These are phyloP conservation scores for Monosporozyma unispora DNA, from an alignment of 805 yeast species.

Conservation along the genomic window DNA sequence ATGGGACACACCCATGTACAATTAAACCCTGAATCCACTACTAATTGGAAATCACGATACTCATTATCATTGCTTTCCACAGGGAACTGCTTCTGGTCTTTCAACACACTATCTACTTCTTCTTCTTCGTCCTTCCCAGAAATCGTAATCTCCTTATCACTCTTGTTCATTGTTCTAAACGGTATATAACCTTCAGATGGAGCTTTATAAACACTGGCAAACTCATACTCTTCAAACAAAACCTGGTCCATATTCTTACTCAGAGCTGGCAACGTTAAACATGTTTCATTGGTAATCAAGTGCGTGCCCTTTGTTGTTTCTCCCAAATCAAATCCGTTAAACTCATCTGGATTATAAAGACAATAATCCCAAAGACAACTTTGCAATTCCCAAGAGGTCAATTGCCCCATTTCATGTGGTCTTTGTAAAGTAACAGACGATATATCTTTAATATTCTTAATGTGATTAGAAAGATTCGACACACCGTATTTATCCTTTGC, in stretches of 20 bases:
- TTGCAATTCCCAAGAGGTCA: slow-evolving; percentile 86
- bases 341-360: slow-evolving; percentile 38
- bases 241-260: slow-evolving; percentile 85
- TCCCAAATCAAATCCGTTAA: slow-evolving; percentile 36
- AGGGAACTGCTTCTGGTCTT: too few relatives aligned
- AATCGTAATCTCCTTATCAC: slow-evolving; percentile 7
- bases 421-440: slow-evolving; percentile 67
- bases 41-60: slow-evolving; percentile 57
- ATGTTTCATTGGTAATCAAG: slow-evolving; percentile 69
- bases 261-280: slow-evolving; percentile 71
- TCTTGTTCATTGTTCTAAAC: slow-evolving; percentile 36
- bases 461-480: slow-evolving; percentile 63
- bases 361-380: slow-evolving; percentile 85
- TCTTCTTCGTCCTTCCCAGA: slow-evolving; percentile 16
- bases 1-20: slow-evolving; percentile 85
- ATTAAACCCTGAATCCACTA: slow-evolving; percentile 82
- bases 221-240: slow-evolving; percentile 87
- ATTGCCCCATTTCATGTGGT: slow-evolving; percentile 83
- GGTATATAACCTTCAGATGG: slow-evolving; percentile 55
- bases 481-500: slow-evolving; percentile 68
- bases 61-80: slow-evolving; percentile 5
- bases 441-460: slow-evolving; percentile 55
- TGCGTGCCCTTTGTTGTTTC: slow-evolving; percentile 43
- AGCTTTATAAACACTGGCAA: slow-evolving; percentile 58
- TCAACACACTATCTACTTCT: neutral